Evolutionary conservation across 2,329 filamentous ascomycete species (phyloP).

Genomic region (Colletotrichum coccodes): DNA sequence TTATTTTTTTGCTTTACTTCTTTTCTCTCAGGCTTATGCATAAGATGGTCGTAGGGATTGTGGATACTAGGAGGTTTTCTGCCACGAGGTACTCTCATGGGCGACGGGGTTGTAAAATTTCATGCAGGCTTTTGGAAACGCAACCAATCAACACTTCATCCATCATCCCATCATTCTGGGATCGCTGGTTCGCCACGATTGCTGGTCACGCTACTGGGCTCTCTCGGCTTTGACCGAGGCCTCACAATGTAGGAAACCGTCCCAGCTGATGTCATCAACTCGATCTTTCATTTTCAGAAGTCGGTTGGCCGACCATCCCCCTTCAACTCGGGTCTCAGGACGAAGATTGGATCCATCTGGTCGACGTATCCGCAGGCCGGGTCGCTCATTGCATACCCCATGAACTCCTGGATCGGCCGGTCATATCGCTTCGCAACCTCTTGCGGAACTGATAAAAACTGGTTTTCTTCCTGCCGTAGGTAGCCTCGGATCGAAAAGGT

Average conservation of each 20-base stretch:
- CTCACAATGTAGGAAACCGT: not conserved
- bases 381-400: conserved; percentile 22
- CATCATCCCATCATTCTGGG: too few species aligned
- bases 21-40: too few species aligned
- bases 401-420: conserved; percentile 12
- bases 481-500: conserved; percentile 21
- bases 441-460: conserved; percentile 14
- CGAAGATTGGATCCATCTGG: conserved; percentile 20
- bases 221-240: too few species aligned
- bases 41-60: too few species aligned
- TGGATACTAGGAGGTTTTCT: too few species aligned
- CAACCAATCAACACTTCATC: too few species aligned
- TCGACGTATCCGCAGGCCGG: conserved; percentile 27
- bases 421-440: conserved; percentile 9
- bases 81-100: too few species aligned
- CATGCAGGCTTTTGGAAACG: not conserved
- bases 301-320: conserved; percentile 11
- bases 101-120: not conserved
- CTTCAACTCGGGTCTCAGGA: conserved; percentile 19
- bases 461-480: conserved; percentile 25
- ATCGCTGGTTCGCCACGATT: too few species aligned
- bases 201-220: too few species aligned
- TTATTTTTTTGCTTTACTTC: too few species aligned
- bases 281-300: not conserved
- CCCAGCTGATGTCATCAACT: not conserved